Conservation (phyloP, 805 yeast species). For the Schwanniomyces yamadae region DNA sequence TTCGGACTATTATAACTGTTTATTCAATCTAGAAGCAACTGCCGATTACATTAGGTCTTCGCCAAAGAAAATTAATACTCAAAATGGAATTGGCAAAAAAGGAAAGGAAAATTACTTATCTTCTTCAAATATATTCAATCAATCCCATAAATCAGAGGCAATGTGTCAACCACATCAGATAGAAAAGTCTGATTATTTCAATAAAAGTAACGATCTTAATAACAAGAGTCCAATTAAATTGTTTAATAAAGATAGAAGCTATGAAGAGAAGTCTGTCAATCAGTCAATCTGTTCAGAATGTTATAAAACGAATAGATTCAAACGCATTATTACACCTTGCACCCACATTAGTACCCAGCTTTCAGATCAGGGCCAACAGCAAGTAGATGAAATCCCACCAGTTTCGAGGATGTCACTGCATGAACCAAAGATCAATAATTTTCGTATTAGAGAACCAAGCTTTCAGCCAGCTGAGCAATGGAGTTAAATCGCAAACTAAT, state of each 20-base stretch:
- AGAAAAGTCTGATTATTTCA: not conserved
- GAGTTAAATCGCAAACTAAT: too few species aligned
- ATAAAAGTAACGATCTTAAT: not conserved
- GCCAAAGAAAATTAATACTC: conserved; percentile 7
- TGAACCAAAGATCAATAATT: conserved; percentile 3
- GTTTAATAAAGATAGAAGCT: not conserved
- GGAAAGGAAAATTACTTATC: not conserved
- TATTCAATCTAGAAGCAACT: conserved; percentile 9
- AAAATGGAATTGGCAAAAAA: conserved; percentile 2
- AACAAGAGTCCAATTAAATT: conserved; percentile 7
- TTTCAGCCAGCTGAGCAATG: conserved; percentile 10
- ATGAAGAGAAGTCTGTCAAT: conserved; percentile 1
- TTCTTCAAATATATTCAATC: conserved; percentile 4
- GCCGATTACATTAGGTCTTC: conserved; percentile 7
- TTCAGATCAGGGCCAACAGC: conserved; percentile 1
- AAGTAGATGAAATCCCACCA: not conserved
- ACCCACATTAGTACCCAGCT: conserved; percentile 8
- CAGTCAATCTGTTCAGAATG: conserved; percentile 8
- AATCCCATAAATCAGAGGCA: conserved; percentile 3
- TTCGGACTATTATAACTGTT: conserved; percentile 10
- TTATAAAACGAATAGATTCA: conserved; percentile 5
- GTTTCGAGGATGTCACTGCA: conserved; percentile 4
- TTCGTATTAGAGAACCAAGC: conserved; percentile 5
- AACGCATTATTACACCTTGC: conserved; percentile 11
- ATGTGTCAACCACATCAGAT: not conserved